Percentiles rank a stretch among this genome's conserved stretches.
phyloP scores from a whole-genome alignment of 169 alveolate genomes.

The Cardiosporidium cionae region DNA sequence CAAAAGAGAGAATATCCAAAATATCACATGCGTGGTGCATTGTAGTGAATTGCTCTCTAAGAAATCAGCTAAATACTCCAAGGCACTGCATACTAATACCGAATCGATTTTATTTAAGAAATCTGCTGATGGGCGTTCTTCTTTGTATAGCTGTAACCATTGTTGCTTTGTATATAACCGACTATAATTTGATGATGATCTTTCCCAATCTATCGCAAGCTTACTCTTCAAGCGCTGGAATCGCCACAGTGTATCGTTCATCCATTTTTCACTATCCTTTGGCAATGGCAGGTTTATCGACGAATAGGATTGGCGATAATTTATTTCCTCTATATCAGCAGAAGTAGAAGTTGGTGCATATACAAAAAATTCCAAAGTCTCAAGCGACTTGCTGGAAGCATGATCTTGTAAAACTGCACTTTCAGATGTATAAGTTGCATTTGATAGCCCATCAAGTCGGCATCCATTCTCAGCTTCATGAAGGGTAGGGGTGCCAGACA shows the following conservation, averaged over 20 bases:
- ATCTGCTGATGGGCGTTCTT: background rate
- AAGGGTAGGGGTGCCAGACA: too few species aligned
- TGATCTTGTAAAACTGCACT: background rate
- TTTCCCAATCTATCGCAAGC: too few species aligned
- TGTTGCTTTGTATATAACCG: too few species aligned
- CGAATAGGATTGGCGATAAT: background rate
- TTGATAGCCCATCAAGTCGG: background rate
- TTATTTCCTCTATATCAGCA: background rate
- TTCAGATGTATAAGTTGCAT: background rate
- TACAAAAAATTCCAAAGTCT: background rate
- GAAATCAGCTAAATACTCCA: too few species aligned
- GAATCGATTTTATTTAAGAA: background rate
- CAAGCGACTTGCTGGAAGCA: background rate
- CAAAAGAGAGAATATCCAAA: background rate
- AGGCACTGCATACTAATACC: too few species aligned
- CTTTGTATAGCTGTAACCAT: background rate
- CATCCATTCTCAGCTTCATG: background rate
- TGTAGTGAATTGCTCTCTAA: background rate
- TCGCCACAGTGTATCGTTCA: too few species aligned
- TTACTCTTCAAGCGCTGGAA: too few species aligned
- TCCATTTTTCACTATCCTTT: background rate
- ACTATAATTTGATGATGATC: too few species aligned
- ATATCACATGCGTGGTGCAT: background rate
- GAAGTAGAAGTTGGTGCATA: background rate
- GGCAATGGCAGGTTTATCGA: background rate